A percentile compares a stretch with the other conserved stretches of the same genome.
Conservation (phyloP, 2,329 filamentous ascomycete species). For the Alternaria ethzedia region DNA sequence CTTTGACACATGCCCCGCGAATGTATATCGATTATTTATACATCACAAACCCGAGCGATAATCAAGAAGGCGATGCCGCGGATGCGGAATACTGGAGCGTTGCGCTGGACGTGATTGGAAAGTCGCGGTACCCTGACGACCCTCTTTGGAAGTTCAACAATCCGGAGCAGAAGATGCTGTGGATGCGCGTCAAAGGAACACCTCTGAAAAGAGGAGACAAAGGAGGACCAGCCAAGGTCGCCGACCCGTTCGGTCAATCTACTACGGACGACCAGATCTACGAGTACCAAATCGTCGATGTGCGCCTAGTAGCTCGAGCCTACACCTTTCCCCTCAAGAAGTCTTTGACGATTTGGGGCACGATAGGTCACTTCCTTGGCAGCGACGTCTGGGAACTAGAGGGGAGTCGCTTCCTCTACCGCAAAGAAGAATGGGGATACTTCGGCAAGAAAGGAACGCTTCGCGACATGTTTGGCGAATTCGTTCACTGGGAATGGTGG, state of each 20-base stretch:
- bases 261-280: constrained; percentile 25
- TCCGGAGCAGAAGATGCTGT: constrained; percentile 33
- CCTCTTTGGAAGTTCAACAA: constrained; percentile 27
- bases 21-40: constrained; percentile 34
- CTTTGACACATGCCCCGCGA: constrained; percentile 4
- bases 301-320: constrained; percentile 30
- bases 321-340: constrained; percentile 24
- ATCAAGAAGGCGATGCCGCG: constrained; percentile 16
- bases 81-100: constrained; percentile 35
- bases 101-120: constrained; percentile 39
- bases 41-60: constrained; percentile 16
- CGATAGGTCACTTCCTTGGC: constrained; percentile 36
- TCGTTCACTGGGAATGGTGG: constrained; percentile 37
- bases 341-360: constrained; percentile 21
- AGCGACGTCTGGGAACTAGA: constrained; percentile 31
- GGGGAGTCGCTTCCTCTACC: constrained; percentile 35
- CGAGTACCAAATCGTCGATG: constrained; percentile 31
- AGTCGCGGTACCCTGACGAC: constrained; percentile 11
- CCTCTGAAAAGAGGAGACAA: constrained; percentile 9
- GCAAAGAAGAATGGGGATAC: constrained; percentile 35
- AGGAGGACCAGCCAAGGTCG: constrained; percentile 13
- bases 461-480: constrained; percentile 29
- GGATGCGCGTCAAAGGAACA: constrained; percentile 33
- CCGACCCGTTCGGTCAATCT: constrained; percentile 26
- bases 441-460: constrained; percentile 43